Percentiles rank a stretch among this genome's conserved stretches.
phyloP scores from a whole-genome alignment of 306 rosid genomes.

The Canavalia gladiata region DNA sequence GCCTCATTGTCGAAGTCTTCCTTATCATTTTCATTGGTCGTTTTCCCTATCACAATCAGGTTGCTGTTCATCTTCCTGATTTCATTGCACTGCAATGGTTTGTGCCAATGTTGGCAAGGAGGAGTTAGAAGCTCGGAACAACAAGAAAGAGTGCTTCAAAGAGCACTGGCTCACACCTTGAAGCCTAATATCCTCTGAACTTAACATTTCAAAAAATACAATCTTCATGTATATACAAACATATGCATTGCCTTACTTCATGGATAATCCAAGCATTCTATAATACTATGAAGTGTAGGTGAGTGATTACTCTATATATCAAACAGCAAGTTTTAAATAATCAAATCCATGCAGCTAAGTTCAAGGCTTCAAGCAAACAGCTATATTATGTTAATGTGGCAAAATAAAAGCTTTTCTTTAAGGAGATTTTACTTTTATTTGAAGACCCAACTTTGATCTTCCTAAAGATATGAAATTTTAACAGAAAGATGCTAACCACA shows the following conservation, averaged over 20 bases:
- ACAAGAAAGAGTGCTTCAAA: constrained; percentile 18
- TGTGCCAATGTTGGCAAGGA: constrained; percentile 17
- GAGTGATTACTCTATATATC: background rate
- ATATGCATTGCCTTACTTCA: constrained; percentile 5
- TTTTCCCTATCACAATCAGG: constrained; percentile 74
- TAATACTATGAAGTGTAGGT: background rate
- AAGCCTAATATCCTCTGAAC: constrained; percentile 16
- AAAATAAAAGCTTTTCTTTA: constrained; percentile 21
- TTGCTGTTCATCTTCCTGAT: constrained; percentile 78
- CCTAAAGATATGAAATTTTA: background rate
- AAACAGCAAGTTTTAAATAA: constrained; percentile 3
- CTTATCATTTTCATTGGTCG: constrained; percentile 73
- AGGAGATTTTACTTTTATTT: background rate
- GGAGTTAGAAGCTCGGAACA: background rate
- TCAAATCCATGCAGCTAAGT: constrained; percentile 8
- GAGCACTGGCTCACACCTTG: constrained; percentile 2
- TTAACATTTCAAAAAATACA: background rate
- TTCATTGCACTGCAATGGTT: constrained; percentile 76
- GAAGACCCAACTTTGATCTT: background rate
- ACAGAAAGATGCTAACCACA: constrained; percentile 10
- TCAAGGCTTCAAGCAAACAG: constrained; percentile 32
- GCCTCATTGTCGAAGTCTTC: constrained; percentile 83
- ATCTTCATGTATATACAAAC: background rate
- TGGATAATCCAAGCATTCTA: constrained; percentile 4
- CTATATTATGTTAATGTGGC: constrained; percentile 13